Conservation (phyloP, 2,329 filamentous ascomycete genomes). For the Calonectria naviculata region DNA sequence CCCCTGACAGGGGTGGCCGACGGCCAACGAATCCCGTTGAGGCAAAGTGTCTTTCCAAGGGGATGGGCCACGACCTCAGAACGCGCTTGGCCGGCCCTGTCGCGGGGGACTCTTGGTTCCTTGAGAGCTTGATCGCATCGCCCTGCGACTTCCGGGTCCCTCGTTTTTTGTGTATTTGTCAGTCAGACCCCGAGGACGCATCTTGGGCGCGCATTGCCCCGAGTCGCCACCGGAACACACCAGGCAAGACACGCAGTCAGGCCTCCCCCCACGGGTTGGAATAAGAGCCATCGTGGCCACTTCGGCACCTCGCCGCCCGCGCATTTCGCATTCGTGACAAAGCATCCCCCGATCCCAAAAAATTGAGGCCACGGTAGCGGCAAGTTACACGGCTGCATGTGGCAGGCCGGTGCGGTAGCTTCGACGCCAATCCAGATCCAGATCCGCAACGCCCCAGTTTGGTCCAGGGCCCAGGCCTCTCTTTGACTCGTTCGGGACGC, state of each 20-base stretch:
- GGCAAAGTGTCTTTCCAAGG: neutral
- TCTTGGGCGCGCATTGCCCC: neutral
- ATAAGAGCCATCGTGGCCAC: neutral
- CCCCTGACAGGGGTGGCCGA: neutral
- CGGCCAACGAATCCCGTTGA: neutral
- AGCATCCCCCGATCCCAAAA: neutral
- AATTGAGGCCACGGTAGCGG: conserved; percentile 21
- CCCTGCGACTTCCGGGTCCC: conserved; percentile 3
- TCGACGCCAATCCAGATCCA: conserved; percentile 20
- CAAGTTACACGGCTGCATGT: neutral
- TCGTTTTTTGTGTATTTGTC: neutral
- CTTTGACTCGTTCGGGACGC: neutral
- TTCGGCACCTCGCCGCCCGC: neutral
- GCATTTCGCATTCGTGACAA: neutral
- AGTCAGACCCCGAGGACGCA: neutral
- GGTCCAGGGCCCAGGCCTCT: neutral
- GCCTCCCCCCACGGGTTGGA: too few species aligned
- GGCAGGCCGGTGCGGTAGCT: conserved; percentile 6
- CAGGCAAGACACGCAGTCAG: neutral
- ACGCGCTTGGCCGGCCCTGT: neutral
- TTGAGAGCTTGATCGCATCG: neutral
- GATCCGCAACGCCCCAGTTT: conserved; percentile 12
- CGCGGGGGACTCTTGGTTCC: neutral
- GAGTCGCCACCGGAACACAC: neutral
- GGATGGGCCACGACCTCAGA: conserved; percentile 7